These are phyloP conservation scores for Hypericum androsaemum DNA, from an alignment of 345 rosid genomes.

Conservation along the genomic window DNA sequence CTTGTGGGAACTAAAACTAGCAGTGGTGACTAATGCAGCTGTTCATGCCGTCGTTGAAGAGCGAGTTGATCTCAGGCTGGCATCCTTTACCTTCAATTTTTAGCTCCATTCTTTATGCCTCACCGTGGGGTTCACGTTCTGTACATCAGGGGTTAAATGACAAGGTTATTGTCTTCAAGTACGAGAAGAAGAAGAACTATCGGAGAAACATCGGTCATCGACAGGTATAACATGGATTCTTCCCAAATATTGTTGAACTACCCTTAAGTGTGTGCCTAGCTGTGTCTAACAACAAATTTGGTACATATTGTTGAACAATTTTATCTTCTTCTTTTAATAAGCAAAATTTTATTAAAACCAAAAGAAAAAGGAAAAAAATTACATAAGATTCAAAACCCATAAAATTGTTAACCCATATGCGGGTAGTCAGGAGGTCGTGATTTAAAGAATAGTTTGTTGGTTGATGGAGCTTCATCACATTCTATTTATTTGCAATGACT, in stretches of 20 bases:
- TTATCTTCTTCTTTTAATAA: no score
- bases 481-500: not conserved
- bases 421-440: no score
- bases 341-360: no score
- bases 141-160: slow-evolving; percentile 59
- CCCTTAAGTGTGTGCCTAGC: no score
- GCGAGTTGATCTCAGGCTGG: slow-evolving; percentile 37
- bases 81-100: not conserved
- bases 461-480: no score
- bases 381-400: no score
- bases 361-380: no score
- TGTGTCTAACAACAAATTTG: no score
- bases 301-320: no score
- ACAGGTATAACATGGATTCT: slow-evolving; percentile 42
- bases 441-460: no score
- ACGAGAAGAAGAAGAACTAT: slow-evolving; percentile 88
- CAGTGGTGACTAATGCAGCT: slow-evolving; percentile 82
- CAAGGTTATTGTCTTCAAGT: slow-evolving; percentile 84
- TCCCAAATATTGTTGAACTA: not conserved
- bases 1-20: slow-evolving; percentile 87
- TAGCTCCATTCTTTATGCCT: not conserved
- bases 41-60: slow-evolving; percentile 94
- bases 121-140: slow-evolving; percentile 2
- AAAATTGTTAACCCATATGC: no score
- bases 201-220: slow-evolving; percentile 94